These are phyloP conservation scores for Penicillium lagena DNA, from an alignment of 495 filamentous ascomycete genomes.

Conservation along the genomic window DNA sequence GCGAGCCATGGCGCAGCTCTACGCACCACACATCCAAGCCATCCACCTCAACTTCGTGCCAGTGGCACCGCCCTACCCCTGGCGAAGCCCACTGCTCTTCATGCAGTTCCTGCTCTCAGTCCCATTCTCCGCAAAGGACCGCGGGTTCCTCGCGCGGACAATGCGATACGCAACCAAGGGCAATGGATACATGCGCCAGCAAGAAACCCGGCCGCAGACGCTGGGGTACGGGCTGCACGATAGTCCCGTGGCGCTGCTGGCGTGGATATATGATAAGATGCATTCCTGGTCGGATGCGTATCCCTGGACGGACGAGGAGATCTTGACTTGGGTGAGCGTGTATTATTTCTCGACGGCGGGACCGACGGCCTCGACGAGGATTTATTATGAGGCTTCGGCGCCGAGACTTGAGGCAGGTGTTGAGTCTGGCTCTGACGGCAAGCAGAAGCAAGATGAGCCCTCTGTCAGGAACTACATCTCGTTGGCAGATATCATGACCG, in stretches of 20 bases:
- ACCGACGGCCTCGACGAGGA: conserved; percentile 39
- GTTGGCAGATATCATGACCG: conserved; percentile 6
- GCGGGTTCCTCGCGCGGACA: conserved; percentile 22
- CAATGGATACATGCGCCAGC: conserved; percentile 37
- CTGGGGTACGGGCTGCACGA: conserved; percentile 44
- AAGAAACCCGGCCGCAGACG: conserved; percentile 44
- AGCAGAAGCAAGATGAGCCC: background rate
- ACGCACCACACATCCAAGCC: conserved; percentile 33
- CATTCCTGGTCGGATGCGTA: conserved; percentile 45
- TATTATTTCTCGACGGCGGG: conserved; percentile 48
- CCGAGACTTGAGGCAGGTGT: conserved; percentile 9
- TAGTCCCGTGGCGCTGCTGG: conserved; percentile 43
- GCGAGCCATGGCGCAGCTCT: conserved; percentile 32
- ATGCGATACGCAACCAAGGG: conserved; percentile 30
- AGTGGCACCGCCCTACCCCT: conserved; percentile 25
- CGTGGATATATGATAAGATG: conserved; percentile 53
- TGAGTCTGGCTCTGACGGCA: conserved; percentile 5
- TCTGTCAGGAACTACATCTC: conserved; percentile 8
- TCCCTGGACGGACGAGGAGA: conserved; percentile 48
- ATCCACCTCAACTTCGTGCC: conserved; percentile 39
- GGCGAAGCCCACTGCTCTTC: conserved; percentile 26
- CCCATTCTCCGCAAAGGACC: conserved; percentile 30
- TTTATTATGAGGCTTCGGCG: conserved; percentile 41
- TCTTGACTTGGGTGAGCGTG: conserved; percentile 48
- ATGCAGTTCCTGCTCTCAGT: conserved; percentile 25